Evolutionary conservation across 2,329 filamentous ascomycete genomes (phyloP).

Genomic region (Rhinocladiella mackenziei): DNA sequence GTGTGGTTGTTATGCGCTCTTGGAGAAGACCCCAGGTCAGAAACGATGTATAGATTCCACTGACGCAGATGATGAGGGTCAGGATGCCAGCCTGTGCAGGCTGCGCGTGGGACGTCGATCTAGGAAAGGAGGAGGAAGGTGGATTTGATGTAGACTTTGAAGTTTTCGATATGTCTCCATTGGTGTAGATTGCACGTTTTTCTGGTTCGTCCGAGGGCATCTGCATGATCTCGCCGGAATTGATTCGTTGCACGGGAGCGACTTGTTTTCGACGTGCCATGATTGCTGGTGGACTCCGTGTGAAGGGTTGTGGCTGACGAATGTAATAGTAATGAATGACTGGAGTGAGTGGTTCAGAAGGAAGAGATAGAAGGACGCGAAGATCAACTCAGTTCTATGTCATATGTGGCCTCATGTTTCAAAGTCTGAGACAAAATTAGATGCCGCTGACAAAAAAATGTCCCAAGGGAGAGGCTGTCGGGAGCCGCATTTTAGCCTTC

Average conservation of each 20-base stretch:
- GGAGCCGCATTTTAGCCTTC: neutral
- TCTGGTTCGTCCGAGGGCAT: slow-evolving; percentile 34
- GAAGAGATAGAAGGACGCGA: too few species aligned
- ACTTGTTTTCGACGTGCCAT: slow-evolving; percentile 73
- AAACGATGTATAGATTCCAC: slow-evolving; percentile 94
- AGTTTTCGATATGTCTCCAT: slow-evolving; percentile 32
- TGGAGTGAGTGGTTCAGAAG: slow-evolving; percentile 1
- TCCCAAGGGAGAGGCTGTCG: neutral
- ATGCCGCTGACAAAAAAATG: neutral
- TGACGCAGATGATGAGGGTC: slow-evolving; percentile 81
- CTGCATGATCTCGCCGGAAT: slow-evolving; percentile 62
- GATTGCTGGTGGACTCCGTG: neutral
- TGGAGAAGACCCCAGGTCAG: slow-evolving; percentile 95
- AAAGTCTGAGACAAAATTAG: neutral
- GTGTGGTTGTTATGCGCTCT: slow-evolving; percentile 92
- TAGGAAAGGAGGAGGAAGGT: too few species aligned
- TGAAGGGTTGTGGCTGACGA: too few species aligned
- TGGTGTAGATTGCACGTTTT: slow-evolving; percentile 30
- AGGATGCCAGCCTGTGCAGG: slow-evolving; percentile 57
- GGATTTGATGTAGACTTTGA: neutral
- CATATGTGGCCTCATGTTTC: too few species aligned
- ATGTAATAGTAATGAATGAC: slow-evolving; percentile 21
- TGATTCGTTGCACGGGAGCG: slow-evolving; percentile 59
- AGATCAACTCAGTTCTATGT: too few species aligned
- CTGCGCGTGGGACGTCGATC: slow-evolving; percentile 29